A percentile compares a stretch with the other conserved stretches of the same genome.
These are phyloP conservation scores for Prunus salicina DNA, from an alignment of 306 rosid species.

Conservation along the genomic window DNA sequence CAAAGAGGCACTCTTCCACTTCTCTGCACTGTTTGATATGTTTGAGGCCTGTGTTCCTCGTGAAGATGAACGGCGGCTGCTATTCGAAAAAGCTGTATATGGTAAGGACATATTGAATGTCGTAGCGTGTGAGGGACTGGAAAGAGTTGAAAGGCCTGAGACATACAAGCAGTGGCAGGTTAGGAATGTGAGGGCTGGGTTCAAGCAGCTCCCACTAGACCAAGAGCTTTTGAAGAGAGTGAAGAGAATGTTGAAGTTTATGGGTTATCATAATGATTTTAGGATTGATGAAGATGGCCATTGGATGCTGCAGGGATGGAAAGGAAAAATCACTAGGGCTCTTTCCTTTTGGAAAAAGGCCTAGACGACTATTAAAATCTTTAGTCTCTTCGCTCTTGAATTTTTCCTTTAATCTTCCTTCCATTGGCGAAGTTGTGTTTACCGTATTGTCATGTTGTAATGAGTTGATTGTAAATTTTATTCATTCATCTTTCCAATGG, in stretches of 20 bases:
- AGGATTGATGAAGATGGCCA: conserved; percentile 21
- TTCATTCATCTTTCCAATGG: background rate
- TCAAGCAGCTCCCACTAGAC: conserved; percentile 32
- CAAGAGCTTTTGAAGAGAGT: conserved; percentile 4
- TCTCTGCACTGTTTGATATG: conserved; percentile 22
- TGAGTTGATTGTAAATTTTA: background rate
- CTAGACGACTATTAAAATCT: background rate
- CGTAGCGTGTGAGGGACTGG: conserved; percentile 35
- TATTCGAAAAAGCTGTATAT: conserved; percentile 23
- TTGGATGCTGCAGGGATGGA: conserved; percentile 43
- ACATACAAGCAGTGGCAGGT: conserved; percentile 32
- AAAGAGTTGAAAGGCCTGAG: conserved; percentile 42
- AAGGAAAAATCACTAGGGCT: conserved; percentile 17
- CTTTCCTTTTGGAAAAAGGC: conserved; percentile 30
- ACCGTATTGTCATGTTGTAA: background rate
- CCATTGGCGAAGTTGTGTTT: background rate
- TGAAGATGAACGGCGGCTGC: conserved; percentile 18
- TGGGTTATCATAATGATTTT: conserved; percentile 28
- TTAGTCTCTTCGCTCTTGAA: background rate
- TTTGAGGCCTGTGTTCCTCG: conserved; percentile 5
- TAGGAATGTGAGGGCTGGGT: conserved; percentile 30
- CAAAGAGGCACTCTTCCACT: conserved; percentile 25
- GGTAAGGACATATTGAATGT: conserved; percentile 29
- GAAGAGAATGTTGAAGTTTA: background rate
- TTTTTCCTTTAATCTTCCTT: background rate